phyloP scores from a whole-genome alignment of 2,329 filamentous ascomycete species.

The Blumeriella jaapii region DNA sequence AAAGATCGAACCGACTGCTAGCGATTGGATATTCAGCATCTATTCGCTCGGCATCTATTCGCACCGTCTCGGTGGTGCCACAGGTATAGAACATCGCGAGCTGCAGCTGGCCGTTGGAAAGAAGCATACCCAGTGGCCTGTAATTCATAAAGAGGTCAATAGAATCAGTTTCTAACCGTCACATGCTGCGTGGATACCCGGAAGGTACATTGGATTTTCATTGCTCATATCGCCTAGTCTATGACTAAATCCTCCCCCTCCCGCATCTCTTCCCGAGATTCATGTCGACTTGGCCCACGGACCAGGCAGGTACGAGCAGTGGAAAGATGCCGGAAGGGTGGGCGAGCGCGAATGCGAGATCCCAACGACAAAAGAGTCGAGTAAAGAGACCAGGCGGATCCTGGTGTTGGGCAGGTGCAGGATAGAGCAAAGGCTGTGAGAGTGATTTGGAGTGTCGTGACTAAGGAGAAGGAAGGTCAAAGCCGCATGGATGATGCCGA shows the following conservation, averaged over 20 bases:
- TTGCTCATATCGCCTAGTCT: conserved; percentile 19
- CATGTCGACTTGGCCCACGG: conserved; percentile 15
- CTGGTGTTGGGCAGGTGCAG: conserved; percentile 13
- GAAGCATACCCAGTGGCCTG: too few species aligned
- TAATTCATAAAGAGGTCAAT: too few species aligned
- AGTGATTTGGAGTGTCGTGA: conserved; percentile 20
- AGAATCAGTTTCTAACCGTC: too few species aligned
- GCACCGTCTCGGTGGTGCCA: too few species aligned
- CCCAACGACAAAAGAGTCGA: conserved; percentile 15
- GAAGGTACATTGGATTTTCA: conserved; percentile 3
- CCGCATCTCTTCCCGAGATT: conserved; percentile 19
- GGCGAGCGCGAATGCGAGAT: conserved; percentile 25
- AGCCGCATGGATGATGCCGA: conserved; percentile 29
- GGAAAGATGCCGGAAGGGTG: conserved; percentile 13
- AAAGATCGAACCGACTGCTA: too few species aligned
- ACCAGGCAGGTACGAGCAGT: conserved; percentile 16
- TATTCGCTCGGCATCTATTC: too few species aligned
- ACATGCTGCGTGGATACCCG: background rate
- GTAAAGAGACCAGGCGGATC: conserved; percentile 12
- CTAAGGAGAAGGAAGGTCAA: conserved; percentile 27
- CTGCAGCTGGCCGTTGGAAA: too few species aligned
- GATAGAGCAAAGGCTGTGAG: background rate
- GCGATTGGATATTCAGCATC: too few species aligned
- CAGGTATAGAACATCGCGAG: too few species aligned
- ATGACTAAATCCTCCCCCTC: conserved; percentile 20